Base-by-base conservation (phyloP, 371 early-diverging fungal species). In the Chytridium lagenaria region DNA sequence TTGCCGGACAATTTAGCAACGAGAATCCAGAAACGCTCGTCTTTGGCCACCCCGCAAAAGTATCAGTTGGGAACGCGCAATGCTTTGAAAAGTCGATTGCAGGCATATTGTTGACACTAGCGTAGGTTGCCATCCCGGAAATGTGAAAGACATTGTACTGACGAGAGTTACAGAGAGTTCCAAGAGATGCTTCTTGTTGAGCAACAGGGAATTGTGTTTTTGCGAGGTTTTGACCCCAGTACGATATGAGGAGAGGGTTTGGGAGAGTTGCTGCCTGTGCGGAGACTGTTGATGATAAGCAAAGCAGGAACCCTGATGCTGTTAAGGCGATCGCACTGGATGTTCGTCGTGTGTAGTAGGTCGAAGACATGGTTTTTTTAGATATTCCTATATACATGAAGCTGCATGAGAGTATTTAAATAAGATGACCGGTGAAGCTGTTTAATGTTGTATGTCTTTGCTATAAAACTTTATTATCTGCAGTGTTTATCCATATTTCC, bases 221-320 rank as follows among this genome's bases (percentile, higher is more conserved):
- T 63, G 74, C 75, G 23, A 77, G 37, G 67, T 76, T 76, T 36
- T 72, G 76, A 28, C 81, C 81, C 81, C 81, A 81, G 55, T 52
- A 52, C 23, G 55, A 52, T 7, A 52, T 52, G 16, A 52, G 7
- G n/a, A 52, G 26, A 22, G 55, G 55, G 5, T 5, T n/a, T 5
- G 55, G 55, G 5, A 26, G n/a, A 5, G 55, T 52, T 7, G 55
- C 55, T 7, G 55, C 55, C 5, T 52, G 7, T 7, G 44, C 7
- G 44, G 19, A 19, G 19, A 7, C 44, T 19, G 44, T 44, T 44
- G 19, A 19, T 19, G 44, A 52, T 52, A 5, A 52, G 55, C 55
- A 52, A 15, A 23, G 55, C 23, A 23, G 55, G 44, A 44, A n/a
- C n/a, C n/a, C n/a, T n/a, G n/a, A 44, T 44, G 44, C 12, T 7